Conservation (phyloP, 148 eudicot species). For the Oxyria digyna region DNA sequence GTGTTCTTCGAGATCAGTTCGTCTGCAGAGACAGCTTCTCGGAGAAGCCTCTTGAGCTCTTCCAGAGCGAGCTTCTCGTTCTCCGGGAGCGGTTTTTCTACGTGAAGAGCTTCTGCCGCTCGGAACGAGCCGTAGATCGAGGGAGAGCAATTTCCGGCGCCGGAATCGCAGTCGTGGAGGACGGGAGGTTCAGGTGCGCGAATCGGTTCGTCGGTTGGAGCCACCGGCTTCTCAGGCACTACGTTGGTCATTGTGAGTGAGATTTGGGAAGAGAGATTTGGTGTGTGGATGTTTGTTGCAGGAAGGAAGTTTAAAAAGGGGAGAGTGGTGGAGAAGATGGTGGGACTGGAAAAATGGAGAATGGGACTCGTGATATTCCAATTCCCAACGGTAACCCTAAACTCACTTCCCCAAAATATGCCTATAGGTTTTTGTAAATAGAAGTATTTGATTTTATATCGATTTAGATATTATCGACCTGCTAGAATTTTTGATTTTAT, state of each 20-base stretch:
- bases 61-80: constrained; percentile 24
- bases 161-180: neutral
- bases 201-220: neutral
- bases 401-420: neutral
- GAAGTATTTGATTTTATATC: too few relatives aligned
- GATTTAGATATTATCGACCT: too few relatives aligned
- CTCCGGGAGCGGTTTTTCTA: constrained; percentile 8
- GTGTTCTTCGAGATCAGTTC: constrained; percentile 10
- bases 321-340: neutral
- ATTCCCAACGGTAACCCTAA: constrained; percentile 3
- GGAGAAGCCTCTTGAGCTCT: constrained; percentile 26
- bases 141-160: neutral
- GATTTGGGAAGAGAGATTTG: neutral
- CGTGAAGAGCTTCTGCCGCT: neutral
- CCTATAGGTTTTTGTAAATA: too few relatives aligned
- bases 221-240: neutral
- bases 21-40: constrained; percentile 19
- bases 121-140: constrained; percentile 6
- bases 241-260: neutral
- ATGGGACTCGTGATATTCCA: neutral
- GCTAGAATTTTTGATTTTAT: too few relatives aligned
- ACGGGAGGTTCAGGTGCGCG: neutral
- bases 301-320: too few relatives aligned
- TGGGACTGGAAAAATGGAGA: neutral
- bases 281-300: neutral